Base-by-base conservation (phyloP, 2,329 filamentous ascomycete genomes). In the Davidsoniella virescens region DNA sequence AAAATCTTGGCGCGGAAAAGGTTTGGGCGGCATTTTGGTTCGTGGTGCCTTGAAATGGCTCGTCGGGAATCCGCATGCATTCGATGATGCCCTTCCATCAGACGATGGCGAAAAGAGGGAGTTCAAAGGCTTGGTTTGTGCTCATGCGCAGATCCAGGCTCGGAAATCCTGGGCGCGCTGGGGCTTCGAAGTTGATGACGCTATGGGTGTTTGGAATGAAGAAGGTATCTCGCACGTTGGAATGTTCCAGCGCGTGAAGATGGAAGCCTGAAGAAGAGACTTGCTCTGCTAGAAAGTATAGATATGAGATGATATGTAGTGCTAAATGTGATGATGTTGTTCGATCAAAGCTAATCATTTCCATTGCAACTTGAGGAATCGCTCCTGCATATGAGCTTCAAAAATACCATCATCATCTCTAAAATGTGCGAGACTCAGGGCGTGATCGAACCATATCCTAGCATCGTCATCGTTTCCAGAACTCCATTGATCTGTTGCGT, bases 171-270 rank as follows among this genome's bases (percentile, higher is more conserved):
- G 87, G 78, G 65, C 67, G 59, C 74, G 70, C 59, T 74, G 81
- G 64, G 87, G 87, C 0, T 95, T 94, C 62, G 65, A 69, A 54
- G 68, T 75, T 8, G 87, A 95, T 63, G 72, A 83, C 59, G 69
- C 65, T 8, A 76, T 90, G 75, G 84, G 85, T 1, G 71, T 63
- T 29, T 95, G 87, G 87, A 70, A 72, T 54, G 87, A 95, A 63
- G 87, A 92, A 59, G 85, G 83, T 3, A 90, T 94, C 50, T 70
- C 75, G 56, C 87, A 94, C 67, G 72, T 93, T 16, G 87, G 84
- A 53, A 93, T 95, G 87, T 94, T 76, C 55, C 59, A 64, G 55
- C 65, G 75, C 33, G 53, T 79, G 25, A 59, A 67, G 3, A 54
- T 69, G 3, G 16, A 43, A 8, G 33, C 47, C 6, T 51, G 45